Conservation (phyloP, 2,329 filamentous ascomycete species). For the Leptographium procerum region DNA sequence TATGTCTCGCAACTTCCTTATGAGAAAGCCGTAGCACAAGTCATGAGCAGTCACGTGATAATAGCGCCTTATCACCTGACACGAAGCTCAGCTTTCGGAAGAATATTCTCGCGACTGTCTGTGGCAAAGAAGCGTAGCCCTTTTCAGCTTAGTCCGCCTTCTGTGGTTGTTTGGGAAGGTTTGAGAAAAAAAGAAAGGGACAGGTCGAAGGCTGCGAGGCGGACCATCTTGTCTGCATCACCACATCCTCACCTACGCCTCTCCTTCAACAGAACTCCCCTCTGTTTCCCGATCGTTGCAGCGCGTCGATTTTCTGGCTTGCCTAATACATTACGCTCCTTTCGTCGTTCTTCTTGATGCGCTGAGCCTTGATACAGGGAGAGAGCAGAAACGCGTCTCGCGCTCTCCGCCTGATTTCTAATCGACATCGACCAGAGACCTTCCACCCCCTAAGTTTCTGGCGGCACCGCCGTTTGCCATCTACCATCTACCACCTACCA, state of each 20-base stretch:
- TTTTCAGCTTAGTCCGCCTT: not conserved
- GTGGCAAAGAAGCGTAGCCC: not conserved
- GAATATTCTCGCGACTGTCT: not conserved
- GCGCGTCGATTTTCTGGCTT: not conserved
- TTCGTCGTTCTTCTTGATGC: slow-evolving; percentile 7
- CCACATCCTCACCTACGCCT: not conserved
- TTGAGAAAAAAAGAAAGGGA: not conserved
- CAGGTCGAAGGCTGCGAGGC: not conserved
- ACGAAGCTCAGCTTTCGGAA: not conserved
- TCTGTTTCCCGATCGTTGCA: not conserved
- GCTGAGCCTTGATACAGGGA: slow-evolving; percentile 5
- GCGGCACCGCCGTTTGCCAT: too few relatives aligned
- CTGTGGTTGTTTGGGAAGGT: not conserved
- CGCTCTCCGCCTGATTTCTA: slow-evolving; percentile 4
- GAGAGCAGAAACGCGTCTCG: slow-evolving; percentile 13
- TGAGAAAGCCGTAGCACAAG: not conserved
- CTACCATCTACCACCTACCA: not conserved
- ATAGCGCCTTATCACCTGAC: not conserved
- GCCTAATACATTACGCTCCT: not conserved
- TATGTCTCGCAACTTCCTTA: not conserved
- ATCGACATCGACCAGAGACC: not conserved
- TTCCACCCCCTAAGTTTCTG: too few relatives aligned
- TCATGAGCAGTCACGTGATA: not conserved
- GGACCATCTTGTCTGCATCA: not conserved
- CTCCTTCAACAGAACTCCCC: not conserved